Base-by-base conservation (phyloP, 352 stramenopile genomes). In the Pythium brachiatum region DNA sequence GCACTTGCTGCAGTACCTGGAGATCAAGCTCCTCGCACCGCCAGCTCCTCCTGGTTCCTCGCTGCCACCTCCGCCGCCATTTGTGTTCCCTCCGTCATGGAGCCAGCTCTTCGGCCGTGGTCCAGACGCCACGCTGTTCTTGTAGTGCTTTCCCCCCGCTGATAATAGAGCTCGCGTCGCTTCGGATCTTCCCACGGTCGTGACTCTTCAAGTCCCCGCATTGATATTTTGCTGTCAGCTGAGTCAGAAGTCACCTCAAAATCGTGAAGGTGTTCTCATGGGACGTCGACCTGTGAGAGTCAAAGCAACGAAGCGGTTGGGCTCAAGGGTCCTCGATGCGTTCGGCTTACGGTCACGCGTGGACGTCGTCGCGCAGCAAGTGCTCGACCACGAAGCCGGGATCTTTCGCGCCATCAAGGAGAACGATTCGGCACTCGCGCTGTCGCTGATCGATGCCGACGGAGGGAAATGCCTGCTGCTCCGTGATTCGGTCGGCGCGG, bases 321-420 rank as follows among this genome's bases (percentile, higher is more conserved):
- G 52, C 31, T 68, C 62, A 7, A 62, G 46, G 23, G 34, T 77
- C 7, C 56, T 73, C 26, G 62, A 68, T 23, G 61, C 67, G 23
- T 46, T 73, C 13, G 70, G 61, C 18, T 36, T 73, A 5, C 64
- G 51, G 3, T 46, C 63, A 27, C 69, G 70, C 12, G 69, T 86
- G n/a, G 74, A 87, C 23, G 68, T 87, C n/a, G 75, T 86, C n/a
- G 77, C 72, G 23, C 75, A 84, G 57, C 74, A 89, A 54, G 69
- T 82, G 26, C 69, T 82, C 7, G 78, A 86, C 46, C 76, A 88
- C 43, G 76, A 80, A 21, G 74, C 78, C 27, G 74, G 76, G 8
- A 83, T 89, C 53, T 88, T 88, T 63, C 46, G 62, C 0, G 74
- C 74, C 0, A 76, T 89, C 38, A 79, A 74, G 13, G 55, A 66